These are phyloP conservation scores for Rhypophila decipiens DNA, from an alignment of 495 filamentous ascomycete genomes.

Conservation along the genomic window DNA sequence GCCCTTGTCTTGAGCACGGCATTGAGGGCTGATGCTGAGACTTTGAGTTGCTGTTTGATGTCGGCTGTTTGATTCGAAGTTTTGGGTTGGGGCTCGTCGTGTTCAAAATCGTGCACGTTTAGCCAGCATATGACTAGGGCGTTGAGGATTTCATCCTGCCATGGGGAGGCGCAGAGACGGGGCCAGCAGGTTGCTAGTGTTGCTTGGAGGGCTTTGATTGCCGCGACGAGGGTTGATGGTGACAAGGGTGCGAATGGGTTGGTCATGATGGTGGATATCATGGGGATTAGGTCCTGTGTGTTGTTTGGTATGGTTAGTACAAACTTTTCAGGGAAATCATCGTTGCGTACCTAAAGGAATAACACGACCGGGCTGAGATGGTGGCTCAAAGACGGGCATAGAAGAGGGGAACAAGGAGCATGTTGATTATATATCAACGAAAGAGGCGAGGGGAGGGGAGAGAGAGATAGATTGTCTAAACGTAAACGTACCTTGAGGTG, in stretches of 20 bases:
- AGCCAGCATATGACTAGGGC: conserved; percentile 63
- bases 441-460: background rate
- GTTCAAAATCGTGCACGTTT: conserved; percentile 44
- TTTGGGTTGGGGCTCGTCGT: background rate
- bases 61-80: background rate
- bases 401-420: too few species aligned
- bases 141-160: conserved; percentile 64
- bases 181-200: conserved; percentile 70
- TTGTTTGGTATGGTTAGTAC: too few species aligned
- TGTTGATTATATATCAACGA: background rate
- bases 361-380: too few species aligned
- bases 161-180: conserved; percentile 48
- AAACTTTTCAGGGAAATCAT: too few species aligned
- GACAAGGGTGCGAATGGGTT: conserved; percentile 63
- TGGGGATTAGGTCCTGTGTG: conserved; percentile 56
- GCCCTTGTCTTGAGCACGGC: conserved; percentile 23
- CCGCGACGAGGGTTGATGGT: conserved; percentile 47
- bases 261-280: conserved; percentile 57
- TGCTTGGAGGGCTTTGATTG: conserved; percentile 47
- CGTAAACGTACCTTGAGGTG: conserved; percentile 61
- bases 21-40: conserved; percentile 21
- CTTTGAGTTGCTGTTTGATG: conserved; percentile 44
- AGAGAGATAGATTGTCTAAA: background rate
- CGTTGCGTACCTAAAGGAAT: too few species aligned
- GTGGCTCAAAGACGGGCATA: too few species aligned